Evolutionary conservation across 192 early-diverging fungal species (phyloP), one percentile per base, ranked within the genome.

Genomic region (Fimicolochytrium jonesii): DNA sequence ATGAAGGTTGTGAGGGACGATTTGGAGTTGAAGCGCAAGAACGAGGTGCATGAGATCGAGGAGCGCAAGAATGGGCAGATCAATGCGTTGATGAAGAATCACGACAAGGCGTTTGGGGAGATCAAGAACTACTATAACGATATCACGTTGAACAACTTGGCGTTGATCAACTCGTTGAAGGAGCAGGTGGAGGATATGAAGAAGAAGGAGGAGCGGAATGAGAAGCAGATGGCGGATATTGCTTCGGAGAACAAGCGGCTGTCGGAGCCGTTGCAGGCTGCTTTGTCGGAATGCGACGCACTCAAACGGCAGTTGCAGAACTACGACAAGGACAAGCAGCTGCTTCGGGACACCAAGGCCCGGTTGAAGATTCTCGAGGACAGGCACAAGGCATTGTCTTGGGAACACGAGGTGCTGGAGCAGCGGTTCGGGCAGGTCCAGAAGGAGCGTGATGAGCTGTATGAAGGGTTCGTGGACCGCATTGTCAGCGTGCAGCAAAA

Each of bases 71-170:
- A 86, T 64, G 83, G 83, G 28, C 83, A 86, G 55, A 84, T 86
- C 55, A 84, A 81, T 62, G 83, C 81, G 0, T 48, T 86, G 49
- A 84, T 86, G 81, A 86, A 86, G 74, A 84, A 81, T 61, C 83
- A 86, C 57, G 81, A 86, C 51, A 86, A 84, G 63, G 81, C 77
- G 6, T 86, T 86, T 66, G 75, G 82, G 10, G 83, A 86, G 60
- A 86, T 86, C 65, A 86, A 86, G 64, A 86, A 84, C 62, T 86
- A 86, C 66, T 86, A 86, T 67, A 86, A 86, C 68, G 83, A 86
- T 64, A 86, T 86, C 48, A 86, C 83, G 41, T 56, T 86, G 56
- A 86, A 86, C 68, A 86, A 86, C 47, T 59, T 86, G 28, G 81
- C 81, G 3, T 61, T 86, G 33, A 86, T 86, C 66, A 86, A 86